Conservation (phyloP, 768 basidiomycete genomes). For the Kwoniella dendrophila region DNA sequence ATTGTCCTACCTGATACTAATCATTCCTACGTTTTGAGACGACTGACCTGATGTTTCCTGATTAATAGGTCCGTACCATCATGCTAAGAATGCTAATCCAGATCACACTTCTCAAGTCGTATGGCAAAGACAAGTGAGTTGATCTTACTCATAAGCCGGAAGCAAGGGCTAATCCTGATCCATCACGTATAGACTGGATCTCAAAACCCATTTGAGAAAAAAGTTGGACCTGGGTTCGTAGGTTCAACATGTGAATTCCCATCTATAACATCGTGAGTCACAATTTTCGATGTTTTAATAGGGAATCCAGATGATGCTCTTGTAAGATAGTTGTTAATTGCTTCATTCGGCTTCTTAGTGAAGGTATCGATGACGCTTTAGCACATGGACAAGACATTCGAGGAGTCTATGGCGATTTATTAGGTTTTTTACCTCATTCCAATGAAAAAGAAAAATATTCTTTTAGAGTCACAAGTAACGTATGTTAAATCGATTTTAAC, state of each 20-base stretch:
- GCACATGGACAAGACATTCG: conserved; percentile 35
- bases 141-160: neutral
- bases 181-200: conserved; percentile 22
- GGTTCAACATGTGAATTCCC: conserved; percentile 44
- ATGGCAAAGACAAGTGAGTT: conserved; percentile 35
- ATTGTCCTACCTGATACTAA: neutral
- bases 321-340: too few relatives aligned
- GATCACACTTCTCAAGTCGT: conserved; percentile 22
- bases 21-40: neutral
- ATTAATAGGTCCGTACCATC: conserved; percentile 25
- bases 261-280: conserved; percentile 28
- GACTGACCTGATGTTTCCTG: neutral
- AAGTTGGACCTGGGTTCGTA: conserved; percentile 29
- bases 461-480: conserved; percentile 42
- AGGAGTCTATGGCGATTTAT: conserved; percentile 38
- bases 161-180: too few relatives aligned
- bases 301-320: neutral
- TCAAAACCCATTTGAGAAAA: conserved; percentile 31
- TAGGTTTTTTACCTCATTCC: conserved; percentile 34
- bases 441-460: conserved; percentile 30
- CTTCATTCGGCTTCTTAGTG: too few relatives aligned
- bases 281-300: neutral
- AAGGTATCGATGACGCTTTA: conserved; percentile 28
- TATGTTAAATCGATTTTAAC: conserved; percentile 3
- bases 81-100: conserved; percentile 16